Conservation (phyloP, 2,329 filamentous ascomycete species). For the Sordariomycetes sp. region DNA sequence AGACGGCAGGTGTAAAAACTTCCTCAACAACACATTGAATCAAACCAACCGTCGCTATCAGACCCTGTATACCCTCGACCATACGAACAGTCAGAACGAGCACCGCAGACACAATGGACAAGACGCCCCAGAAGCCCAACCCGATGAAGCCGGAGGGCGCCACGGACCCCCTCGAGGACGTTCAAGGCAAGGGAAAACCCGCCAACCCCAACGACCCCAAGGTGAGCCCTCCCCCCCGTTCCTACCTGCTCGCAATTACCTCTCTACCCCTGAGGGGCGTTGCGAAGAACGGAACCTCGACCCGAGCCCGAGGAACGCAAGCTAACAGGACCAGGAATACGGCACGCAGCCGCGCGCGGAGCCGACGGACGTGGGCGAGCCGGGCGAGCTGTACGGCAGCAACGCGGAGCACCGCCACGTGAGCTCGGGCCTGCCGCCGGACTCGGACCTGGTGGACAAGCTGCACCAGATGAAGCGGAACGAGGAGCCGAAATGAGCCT, state of each 20-base stretch:
- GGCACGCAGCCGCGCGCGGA: not conserved
- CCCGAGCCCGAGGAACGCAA: not conserved
- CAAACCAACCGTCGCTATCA: no score
- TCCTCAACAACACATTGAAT: no score
- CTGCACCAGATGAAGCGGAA: not conserved
- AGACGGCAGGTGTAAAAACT: no score
- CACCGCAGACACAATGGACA: not conserved
- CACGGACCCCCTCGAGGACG: not conserved
- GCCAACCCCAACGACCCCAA: not conserved
- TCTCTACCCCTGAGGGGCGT: no score
- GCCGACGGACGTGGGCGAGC: not conserved
- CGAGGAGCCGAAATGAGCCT: not conserved
- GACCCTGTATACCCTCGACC: not conserved
- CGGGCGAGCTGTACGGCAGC: not conserved
- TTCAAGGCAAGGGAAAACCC: not conserved
- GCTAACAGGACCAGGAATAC: not conserved
- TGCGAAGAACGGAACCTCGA: not conserved
- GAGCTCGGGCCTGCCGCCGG: not conserved
- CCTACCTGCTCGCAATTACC: no score
- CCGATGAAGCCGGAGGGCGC: not conserved
- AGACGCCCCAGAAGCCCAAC: not conserved
- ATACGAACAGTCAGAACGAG: not conserved
- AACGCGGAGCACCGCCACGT: not conserved
- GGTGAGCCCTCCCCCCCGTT: not conserved
- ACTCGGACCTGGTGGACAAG: not conserved